Evolutionary conservation across 345 rosid genomes (phyloP).

Genomic region (Reutealis trisperma): DNA sequence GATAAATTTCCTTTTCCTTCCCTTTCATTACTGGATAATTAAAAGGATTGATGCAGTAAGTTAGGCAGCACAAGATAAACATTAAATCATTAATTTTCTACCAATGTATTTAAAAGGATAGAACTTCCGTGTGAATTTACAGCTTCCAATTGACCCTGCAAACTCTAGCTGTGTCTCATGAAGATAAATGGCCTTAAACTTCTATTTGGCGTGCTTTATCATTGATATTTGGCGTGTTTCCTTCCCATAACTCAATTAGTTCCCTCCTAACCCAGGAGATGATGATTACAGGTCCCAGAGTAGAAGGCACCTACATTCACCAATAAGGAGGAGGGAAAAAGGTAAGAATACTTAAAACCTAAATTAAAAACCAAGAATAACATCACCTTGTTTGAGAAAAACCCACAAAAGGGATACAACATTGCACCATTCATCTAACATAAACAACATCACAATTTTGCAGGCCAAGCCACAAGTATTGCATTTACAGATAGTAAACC

Average conservation of each 20-base stretch:
- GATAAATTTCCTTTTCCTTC: background rate
- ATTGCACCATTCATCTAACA: background rate
- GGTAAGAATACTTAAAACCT: background rate
- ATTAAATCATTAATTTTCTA: conserved; percentile 19
- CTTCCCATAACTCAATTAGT: conserved; percentile 89
- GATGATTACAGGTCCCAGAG: conserved; percentile 81
- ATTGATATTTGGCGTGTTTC: conserved; percentile 42
- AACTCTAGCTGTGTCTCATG: background rate
- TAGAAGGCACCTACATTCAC: conserved; percentile 74
- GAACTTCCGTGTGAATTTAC: conserved; percentile 37
- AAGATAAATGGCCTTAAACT: conserved; percentile 42
- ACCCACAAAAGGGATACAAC: background rate
- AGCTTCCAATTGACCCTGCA: conserved; percentile 17
- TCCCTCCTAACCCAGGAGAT: conserved; percentile 83
- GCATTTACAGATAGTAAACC: too few relatives aligned
- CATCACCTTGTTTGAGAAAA: background rate
- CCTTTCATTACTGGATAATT: conserved; percentile 4
- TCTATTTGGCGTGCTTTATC: conserved; percentile 75
- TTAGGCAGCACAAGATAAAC: conserved; percentile 13
- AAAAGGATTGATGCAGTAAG: background rate
- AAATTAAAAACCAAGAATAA: background rate
- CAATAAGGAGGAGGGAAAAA: background rate
- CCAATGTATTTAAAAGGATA: conserved; percentile 16
- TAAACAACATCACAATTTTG: too few relatives aligned
- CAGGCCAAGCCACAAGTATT: too few relatives aligned